Percentiles rank a stretch among this genome's conserved stretches.
Evolutionary conservation across 2,329 filamentous ascomycete species (phyloP).

Genomic region (Diplodia scrobiculata): DNA sequence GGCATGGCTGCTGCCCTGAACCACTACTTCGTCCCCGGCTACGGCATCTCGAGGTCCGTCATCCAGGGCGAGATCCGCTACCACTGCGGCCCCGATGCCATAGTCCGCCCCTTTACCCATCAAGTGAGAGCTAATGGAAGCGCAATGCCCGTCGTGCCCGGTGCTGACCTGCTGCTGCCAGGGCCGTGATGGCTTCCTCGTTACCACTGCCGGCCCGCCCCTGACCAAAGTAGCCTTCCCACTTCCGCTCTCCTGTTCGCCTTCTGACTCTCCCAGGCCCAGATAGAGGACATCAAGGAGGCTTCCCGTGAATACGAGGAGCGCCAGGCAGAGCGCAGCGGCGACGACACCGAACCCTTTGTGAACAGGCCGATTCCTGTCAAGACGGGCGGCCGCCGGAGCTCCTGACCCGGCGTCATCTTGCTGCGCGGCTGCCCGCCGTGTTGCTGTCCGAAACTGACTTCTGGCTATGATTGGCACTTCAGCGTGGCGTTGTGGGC

Average conservation of each 20-base stretch:
- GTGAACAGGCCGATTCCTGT: slow-evolving; percentile 47
- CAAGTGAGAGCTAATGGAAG: slow-evolving; percentile 38
- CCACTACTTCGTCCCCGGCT: slow-evolving; percentile 49
- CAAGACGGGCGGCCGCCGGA: slow-evolving; percentile 30
- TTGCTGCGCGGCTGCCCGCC: background rate
- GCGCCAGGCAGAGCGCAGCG: slow-evolving; percentile 44
- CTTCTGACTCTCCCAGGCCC: slow-evolving; percentile 37
- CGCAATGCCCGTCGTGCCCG: background rate
- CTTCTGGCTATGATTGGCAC: slow-evolving; percentile 16
- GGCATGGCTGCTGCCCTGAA: slow-evolving; percentile 36
- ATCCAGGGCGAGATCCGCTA: slow-evolving; percentile 50
- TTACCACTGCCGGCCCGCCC: slow-evolving; percentile 46
- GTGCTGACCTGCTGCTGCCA: slow-evolving; percentile 31
- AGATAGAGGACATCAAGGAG: slow-evolving; percentile 48
- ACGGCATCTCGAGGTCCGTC: slow-evolving; percentile 48
- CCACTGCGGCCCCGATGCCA: slow-evolving; percentile 48
- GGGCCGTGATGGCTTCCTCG: slow-evolving; percentile 49
- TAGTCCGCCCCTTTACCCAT: slow-evolving; percentile 48
- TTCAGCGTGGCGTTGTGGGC: slow-evolving; percentile 29
- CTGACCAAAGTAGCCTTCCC: slow-evolving; percentile 44
- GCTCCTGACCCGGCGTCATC: slow-evolving; percentile 2
- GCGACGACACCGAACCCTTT: slow-evolving; percentile 38
- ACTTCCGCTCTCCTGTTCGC: background rate
- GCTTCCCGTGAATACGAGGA: slow-evolving; percentile 48
- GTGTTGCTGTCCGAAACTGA: background rate